Evolutionary conservation across 1,284 basidiomycete species (phyloP), one percentile per base, ranked within the genome.

Genomic region (Quambalaria eucalypti): DNA sequence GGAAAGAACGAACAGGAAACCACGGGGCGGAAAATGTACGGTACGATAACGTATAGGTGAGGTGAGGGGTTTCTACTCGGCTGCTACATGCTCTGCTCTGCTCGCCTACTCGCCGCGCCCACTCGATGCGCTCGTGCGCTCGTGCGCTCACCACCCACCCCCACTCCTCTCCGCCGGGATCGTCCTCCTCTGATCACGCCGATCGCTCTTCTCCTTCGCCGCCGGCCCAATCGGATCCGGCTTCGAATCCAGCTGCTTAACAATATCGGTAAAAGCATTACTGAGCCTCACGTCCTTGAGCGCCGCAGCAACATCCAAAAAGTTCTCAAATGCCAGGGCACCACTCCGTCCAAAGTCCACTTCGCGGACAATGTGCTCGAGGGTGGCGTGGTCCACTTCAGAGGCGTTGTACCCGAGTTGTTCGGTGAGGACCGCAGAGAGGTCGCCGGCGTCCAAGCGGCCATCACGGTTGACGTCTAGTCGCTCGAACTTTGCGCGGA

Each of bases 111-210:
- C n/a, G n/a, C n/a, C n/a, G n/a, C n/a, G n/a, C n/a, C n/a, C n/a
- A n/a, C n/a, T n/a, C n/a, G n/a, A n/a, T n/a, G n/a, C n/a, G n/a
- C n/a, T n/a, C n/a, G n/a, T n/a, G n/a, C n/a, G n/a, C n/a, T n/a
- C n/a, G n/a, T n/a, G n/a, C n/a, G n/a, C n/a, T 39, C 36, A 71
- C 68, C 68, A 71, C 25, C 69, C 69, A 47, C 69, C 69, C 33
- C 69, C 69, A 51, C 63, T 66, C 54, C 65, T 65, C 55, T 69
- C 68, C 12, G 65, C 65, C 0, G 69, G 69, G 44, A 71, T 68
- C 42, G 63, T 71, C 9, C 69, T 58, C 51, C 65, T 60, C 16
- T 64, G 63, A 30, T 71, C 67, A 1, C 69, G n/a, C 29, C 64
- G 48, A 28, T 60, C 52, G 33, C 54, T 60, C 52, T 62, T 53